Conservation (phyloP, 352 stramenopile species). For the Globisporangium abappressorium region DNA sequence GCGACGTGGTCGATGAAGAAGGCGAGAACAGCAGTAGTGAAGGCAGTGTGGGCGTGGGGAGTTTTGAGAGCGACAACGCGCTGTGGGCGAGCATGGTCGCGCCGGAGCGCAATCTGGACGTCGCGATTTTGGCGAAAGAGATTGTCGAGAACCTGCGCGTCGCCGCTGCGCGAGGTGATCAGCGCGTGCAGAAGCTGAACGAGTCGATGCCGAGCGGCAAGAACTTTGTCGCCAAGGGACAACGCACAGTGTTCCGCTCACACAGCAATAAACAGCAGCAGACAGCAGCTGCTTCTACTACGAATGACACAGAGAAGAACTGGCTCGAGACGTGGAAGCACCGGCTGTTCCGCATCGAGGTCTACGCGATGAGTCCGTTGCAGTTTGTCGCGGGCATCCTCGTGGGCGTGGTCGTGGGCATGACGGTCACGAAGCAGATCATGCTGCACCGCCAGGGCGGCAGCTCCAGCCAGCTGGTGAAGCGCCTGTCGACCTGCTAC, state of each 20-base stretch:
- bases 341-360: slow-evolving; percentile 18
- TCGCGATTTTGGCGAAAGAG: slow-evolving; percentile 28
- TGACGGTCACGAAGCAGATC: slow-evolving; percentile 28
- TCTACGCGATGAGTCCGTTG: slow-evolving; percentile 23
- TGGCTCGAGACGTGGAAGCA: slow-evolving; percentile 25
- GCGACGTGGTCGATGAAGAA: background rate
- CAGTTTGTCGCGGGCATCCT: slow-evolving; percentile 43
- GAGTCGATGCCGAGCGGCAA: slow-evolving; percentile 22
- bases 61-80: slow-evolving; percentile 6
- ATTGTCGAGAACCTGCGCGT: slow-evolving; percentile 39
- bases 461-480: slow-evolving; percentile 12
- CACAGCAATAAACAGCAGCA: slow-evolving; percentile 2
- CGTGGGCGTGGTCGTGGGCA: slow-evolving; percentile 37
- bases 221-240: slow-evolving; percentile 13
- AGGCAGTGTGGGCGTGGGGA: background rate
- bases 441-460: slow-evolving; percentile 15
- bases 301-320: slow-evolving; percentile 10
- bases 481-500: slow-evolving; percentile 9
- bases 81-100: slow-evolving; percentile 15
- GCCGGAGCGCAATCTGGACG: slow-evolving; percentile 18
- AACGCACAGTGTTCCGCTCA: slow-evolving; percentile 1
- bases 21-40: slow-evolving; percentile 1
- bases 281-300: background rate
- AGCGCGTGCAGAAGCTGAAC: slow-evolving; percentile 26
- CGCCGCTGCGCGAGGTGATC: slow-evolving; percentile 25